phyloP scores from a whole-genome alignment of 495 filamentous ascomycete species.

The Trichoderma virens region DNA sequence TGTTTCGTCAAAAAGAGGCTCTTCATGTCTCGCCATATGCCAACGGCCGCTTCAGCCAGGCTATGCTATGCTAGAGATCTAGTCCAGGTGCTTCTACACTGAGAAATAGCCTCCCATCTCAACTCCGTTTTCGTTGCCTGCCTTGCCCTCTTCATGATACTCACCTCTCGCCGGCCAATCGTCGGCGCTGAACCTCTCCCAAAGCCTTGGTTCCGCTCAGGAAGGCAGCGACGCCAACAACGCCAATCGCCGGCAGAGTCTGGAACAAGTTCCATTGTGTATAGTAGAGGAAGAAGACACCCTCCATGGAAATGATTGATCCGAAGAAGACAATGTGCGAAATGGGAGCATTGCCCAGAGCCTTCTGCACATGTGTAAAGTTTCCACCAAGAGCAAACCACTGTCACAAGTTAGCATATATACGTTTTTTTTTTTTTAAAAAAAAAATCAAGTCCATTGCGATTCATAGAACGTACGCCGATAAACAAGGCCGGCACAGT shows the following conservation, averaged over 20 bases:
- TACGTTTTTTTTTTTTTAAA: not conserved
- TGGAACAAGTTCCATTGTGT: slow-evolving; percentile 90
- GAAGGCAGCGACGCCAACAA: slow-evolving; percentile 63
- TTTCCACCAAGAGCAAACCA: slow-evolving; percentile 84
- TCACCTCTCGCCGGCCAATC: slow-evolving; percentile 70
- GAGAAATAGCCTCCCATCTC: not conserved
- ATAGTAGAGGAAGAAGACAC: slow-evolving; percentile 93
- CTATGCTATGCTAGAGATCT: not conserved
- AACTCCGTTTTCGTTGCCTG: not conserved
- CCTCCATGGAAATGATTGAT: slow-evolving; percentile 79
- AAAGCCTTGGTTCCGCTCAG: slow-evolving; percentile 87
- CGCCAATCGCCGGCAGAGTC: slow-evolving; percentile 62
- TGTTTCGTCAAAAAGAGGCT: not conserved
- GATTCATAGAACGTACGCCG: slow-evolving; percentile 45
- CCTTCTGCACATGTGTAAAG: slow-evolving; percentile 66
- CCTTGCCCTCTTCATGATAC: not conserved
- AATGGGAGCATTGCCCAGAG: slow-evolving; percentile 63
- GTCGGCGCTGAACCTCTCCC: slow-evolving; percentile 81
- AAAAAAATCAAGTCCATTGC: not conserved
- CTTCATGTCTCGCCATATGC: not conserved
- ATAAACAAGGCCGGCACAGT: slow-evolving; percentile 64
- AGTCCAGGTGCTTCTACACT: not conserved
- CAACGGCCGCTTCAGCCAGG: not conserved
- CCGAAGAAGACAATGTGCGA: slow-evolving; percentile 75
- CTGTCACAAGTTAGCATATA: slow-evolving; percentile 28